Evolutionary conservation across 768 basidiomycete species (phyloP), one percentile per base, ranked within the genome.

Genomic region (Xanthoconium purpureum): DNA sequence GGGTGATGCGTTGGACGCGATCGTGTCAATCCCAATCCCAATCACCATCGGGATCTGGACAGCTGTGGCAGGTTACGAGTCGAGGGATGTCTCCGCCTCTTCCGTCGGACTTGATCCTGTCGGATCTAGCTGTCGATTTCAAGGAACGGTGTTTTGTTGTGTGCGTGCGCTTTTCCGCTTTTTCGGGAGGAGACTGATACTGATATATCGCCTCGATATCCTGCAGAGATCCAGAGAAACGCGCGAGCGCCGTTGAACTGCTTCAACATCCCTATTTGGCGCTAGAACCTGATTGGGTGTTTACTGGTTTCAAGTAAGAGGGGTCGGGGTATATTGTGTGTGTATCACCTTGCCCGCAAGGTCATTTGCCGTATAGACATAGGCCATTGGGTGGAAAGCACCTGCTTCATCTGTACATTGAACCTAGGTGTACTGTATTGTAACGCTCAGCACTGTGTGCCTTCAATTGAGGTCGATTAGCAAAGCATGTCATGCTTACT

Each of bases 81-180:
- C 84, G 84, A 46, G 84, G 88, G 61, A 79, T 82, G 55, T 84
- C 87, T 32, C 94, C 93, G 9, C 14, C 43, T 29, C 24, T 30
- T 14, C 45, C 29, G 14, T 44, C 28, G 28, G 28, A 44, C 43
- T 24, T 44, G 14, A 17, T 44, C 28, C 43, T 17, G 43, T 44
- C 28, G 7, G 29, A 44, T 24, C 28, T 44, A 5, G 43, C 43
- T 44, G 14, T 3, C 11, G 30, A 33, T 11, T 46, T 46, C 8
- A 80, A 30, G 75, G 75, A 77, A 52, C 84, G 83, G 66, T 96
- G 94, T 72, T 91, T 98, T 65, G 88, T 88, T 2, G 84, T 90
- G 90, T 91, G 32, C 42, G 42, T 35, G 36, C 14, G 36, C n/a
- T 9, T 33, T 17, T n/a, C 17, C 17, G 45, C 28, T 13, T 15